A percentile compares a stretch with the other conserved stretches of the same genome.
These are phyloP conservation scores for Mycocalia duriaeana DNA, from an alignment of 1,284 basidiomycete genomes.

Conservation along the genomic window DNA sequence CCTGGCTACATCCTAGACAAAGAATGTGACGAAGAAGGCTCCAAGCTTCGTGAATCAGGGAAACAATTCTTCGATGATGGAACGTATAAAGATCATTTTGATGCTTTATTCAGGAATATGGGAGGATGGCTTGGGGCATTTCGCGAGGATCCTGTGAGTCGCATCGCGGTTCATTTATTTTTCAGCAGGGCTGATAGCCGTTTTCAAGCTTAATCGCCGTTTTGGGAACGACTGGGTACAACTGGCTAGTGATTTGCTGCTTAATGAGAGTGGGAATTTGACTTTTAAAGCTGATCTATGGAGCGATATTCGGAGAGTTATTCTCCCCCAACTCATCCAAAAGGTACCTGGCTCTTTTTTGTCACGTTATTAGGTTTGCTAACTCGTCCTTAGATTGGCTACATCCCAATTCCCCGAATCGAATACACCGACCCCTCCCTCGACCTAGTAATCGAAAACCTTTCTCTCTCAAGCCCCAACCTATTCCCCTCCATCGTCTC, in stretches of 20 bases:
- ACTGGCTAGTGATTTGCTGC: conserved; percentile 78
- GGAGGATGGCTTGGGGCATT: conserved; percentile 79
- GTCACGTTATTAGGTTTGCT: too few relatives aligned
- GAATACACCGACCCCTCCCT: conserved; percentile 87
- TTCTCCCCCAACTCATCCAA: conserved; percentile 77
- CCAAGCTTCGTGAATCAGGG: conserved; percentile 61
- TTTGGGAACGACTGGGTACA: conserved; percentile 83
- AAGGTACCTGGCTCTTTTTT: conserved; percentile 40
- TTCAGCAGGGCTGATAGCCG: not conserved
- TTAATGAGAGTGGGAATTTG: conserved; percentile 82
- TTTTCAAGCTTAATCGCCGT: conserved; percentile 30
- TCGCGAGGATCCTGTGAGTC: conserved; percentile 67
- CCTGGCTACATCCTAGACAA: conserved; percentile 87
- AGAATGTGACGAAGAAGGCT: conserved; percentile 60
- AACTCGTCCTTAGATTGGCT: conserved; percentile 67
- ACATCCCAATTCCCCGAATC: conserved; percentile 87
- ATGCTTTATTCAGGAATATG: conserved; percentile 70
- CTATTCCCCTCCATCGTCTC: conserved; percentile 79
- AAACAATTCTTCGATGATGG: conserved; percentile 76
- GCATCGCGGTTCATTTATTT: not conserved
- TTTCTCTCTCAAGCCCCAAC: conserved; percentile 82
- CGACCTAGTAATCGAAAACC: conserved; percentile 90
- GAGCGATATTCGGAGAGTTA: conserved; percentile 80
- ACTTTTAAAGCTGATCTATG: conserved; percentile 89
- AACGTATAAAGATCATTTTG: conserved; percentile 84